phyloP scores from a whole-genome alignment of 257 asterid species.

The Solanum tarijense region DNA sequence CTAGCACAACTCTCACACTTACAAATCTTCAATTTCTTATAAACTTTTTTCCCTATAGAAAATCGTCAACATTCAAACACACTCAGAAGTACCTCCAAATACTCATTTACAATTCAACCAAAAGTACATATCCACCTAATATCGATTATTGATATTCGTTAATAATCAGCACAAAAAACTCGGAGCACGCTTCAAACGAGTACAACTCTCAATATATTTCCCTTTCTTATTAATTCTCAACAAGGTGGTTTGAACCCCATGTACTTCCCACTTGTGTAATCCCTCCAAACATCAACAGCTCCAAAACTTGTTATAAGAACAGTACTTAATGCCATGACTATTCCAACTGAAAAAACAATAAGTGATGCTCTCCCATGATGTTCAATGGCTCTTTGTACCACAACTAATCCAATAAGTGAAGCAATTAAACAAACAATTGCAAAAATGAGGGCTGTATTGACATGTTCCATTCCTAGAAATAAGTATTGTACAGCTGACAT shows the following conservation, averaged over 20 bases:
- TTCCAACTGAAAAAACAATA: conserved; percentile 73
- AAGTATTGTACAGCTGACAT: conserved; percentile 81
- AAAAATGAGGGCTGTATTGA: conserved; percentile 30
- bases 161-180: neutral
- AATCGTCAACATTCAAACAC: neutral
- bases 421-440: conserved; percentile 55
- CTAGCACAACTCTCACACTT: neutral
- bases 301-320: conserved; percentile 67
- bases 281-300: conserved; percentile 61
- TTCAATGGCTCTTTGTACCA: conserved; percentile 51
- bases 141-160: neutral
- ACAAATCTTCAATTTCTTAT: neutral
- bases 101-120: neutral
- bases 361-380: conserved; percentile 74
- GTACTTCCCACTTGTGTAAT: conserved; percentile 45
- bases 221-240: conserved; percentile 9
- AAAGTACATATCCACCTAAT: neutral
- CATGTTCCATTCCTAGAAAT: conserved; percentile 67
- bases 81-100: neutral
- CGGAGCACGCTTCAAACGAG: neutral
- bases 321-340: conserved; percentile 78
- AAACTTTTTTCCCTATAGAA: neutral
- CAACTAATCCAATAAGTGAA: conserved; percentile 46
- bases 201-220: neutral
- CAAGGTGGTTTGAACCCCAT: conserved; percentile 87